These are phyloP conservation scores for Tubosaeta brunneosetosa DNA, from an alignment of 768 basidiomycete genomes.

Conservation along the genomic window DNA sequence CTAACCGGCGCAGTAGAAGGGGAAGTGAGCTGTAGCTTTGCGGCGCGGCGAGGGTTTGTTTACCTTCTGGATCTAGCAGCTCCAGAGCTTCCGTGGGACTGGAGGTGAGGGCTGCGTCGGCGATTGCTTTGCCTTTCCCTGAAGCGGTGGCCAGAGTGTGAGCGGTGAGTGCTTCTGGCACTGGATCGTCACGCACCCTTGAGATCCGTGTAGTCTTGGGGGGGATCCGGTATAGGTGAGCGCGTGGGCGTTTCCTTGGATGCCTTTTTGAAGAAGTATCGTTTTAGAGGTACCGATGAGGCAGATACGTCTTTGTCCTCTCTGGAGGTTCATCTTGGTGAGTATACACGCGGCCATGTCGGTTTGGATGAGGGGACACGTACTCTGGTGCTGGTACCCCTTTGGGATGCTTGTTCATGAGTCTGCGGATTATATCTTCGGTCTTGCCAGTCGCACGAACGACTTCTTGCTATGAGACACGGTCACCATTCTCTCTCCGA, in stretches of 20 bases:
- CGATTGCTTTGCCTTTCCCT: conserved; percentile 5
- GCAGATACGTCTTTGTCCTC: neutral
- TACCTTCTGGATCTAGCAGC: conserved; percentile 12
- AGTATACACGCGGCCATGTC: neutral
- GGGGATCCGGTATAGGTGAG: neutral
- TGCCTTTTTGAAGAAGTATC: neutral
- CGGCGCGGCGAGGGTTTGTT: neutral
- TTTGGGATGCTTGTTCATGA: conserved; percentile 23
- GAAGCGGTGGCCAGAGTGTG: neutral
- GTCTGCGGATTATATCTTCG: conserved; percentile 24
- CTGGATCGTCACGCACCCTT: conserved; percentile 7
- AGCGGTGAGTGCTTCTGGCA: neutral
- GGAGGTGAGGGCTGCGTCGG: neutral
- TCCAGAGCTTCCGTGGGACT: conserved; percentile 8
- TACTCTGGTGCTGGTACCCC: conserved; percentile 20
- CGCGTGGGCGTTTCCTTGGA: neutral
- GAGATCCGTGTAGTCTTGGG: neutral
- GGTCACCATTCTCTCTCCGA: neutral
- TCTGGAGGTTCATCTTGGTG: conserved; percentile 1
- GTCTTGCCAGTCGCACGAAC: conserved; percentile 26
- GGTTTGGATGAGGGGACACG: neutral
- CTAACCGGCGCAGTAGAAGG: neutral
- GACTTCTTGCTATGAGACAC: conserved; percentile 17
- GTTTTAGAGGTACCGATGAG: conserved; percentile 3
- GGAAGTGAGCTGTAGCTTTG: neutral